Percentiles rank a stretch among this genome's conserved stretches.
These are phyloP conservation scores for Rhizopus arrhizus DNA, from an alignment of 371 early-diverging fungal genomes.

Conservation along the genomic window DNA sequence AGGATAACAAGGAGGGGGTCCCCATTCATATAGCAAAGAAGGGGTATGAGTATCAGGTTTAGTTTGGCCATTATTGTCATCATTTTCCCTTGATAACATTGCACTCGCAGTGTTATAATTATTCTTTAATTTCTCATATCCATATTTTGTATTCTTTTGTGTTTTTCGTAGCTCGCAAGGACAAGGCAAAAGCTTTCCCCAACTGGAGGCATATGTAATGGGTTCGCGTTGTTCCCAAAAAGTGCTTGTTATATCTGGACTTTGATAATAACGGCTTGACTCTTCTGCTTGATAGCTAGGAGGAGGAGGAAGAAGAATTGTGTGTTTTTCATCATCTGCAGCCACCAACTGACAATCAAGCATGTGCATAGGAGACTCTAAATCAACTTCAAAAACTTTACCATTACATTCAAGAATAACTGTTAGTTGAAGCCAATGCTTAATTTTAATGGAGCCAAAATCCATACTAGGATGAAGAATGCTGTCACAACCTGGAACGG, in stretches of 20 bases:
- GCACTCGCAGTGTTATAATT: too few relatives aligned
- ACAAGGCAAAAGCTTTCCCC: conserved; percentile 40
- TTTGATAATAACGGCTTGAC: conserved; percentile 3
- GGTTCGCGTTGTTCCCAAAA: conserved; percentile 44
- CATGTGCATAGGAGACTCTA: conserved; percentile 40
- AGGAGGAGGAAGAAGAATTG: conserved; percentile 84
- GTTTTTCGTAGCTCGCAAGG: conserved; percentile 34
- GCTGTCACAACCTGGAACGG: conserved; percentile 38
- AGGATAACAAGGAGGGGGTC: too few relatives aligned
- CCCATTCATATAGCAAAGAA: too few relatives aligned
- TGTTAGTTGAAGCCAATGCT: conserved; percentile 36
- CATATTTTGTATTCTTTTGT: neutral
- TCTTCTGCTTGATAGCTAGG: conserved; percentile 68
- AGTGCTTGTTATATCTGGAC: conserved; percentile 5
- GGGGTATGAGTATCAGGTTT: too few relatives aligned
- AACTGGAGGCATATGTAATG: conserved; percentile 31
- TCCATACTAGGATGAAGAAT: conserved; percentile 37
- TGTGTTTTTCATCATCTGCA: conserved; percentile 51
- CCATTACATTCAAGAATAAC: conserved; percentile 32
- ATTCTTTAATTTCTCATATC: too few relatives aligned
- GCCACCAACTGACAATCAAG: conserved; percentile 47
- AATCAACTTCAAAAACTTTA: conserved; percentile 26
- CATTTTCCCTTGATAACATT: too few relatives aligned
- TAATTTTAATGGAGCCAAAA: conserved; percentile 29
- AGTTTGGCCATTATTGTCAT: too few relatives aligned